Base-by-base conservation (phyloP, 2,329 filamentous ascomycete species). In the Cryphonectria carpinicola region DNA sequence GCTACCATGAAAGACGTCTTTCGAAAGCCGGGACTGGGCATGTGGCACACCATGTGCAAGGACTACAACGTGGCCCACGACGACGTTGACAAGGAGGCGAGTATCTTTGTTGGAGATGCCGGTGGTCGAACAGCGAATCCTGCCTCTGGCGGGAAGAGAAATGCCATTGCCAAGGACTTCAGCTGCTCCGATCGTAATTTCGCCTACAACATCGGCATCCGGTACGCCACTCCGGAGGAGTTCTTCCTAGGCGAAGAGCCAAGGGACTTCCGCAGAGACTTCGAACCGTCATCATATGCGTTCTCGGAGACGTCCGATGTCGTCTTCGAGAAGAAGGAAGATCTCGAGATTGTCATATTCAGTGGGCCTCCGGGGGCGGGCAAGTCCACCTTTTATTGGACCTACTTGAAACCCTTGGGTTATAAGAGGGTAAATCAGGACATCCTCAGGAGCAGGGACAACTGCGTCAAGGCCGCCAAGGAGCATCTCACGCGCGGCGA, bases 381-480 rank as follows among this genome's bases (percentile, higher is more conserved):
- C 25, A 98, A 99, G 81, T 97, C 93, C 54, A 95, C 94, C 0
- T 97, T 96, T 77, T 98, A 92, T 81, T 93, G 91, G 89, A 90
- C 87, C 73, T 83, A 92, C 74, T 83, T 98, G 49, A 86, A 94
- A 78, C 92, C 92, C 35, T 81, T 96, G 39, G 92, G 90, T 4
- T 98, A 97, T 78, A 88, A 89, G 78, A 88, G 96, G 64, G 88
- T 98, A 41, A 99, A 98, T 76, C 96, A 98, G 82, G 96, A 98
- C 80, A 88, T 86, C 1, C 85, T 98, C 63, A 97, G 97, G 80
- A 85, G 80, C 73, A 83, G 86, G 72, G 86, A 90, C 64, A 91
- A 88, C 75, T 92, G 90, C 79, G 81, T 98, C 72, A 93, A 93
- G 80, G 88, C 87, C 35, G 94, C 95, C 19, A 85, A 84, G 65